These are phyloP conservation scores for Piper longum DNA, from an alignment of 164 flowering plant genomes.

Conservation along the genomic window DNA sequence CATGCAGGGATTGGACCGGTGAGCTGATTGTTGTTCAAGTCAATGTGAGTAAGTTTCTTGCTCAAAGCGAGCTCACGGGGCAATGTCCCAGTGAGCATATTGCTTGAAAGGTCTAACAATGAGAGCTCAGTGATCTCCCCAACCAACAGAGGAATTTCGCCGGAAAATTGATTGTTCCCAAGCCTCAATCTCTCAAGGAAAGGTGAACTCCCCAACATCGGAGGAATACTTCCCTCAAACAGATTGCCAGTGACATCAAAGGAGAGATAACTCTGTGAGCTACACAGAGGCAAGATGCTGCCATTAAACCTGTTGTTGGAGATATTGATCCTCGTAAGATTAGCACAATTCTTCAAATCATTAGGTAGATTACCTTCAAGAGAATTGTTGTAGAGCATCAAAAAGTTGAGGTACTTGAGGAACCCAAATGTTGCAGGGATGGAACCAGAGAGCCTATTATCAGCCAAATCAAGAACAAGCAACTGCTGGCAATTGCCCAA, in stretches of 20 bases:
- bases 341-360: conserved; percentile 28
- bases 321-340: conserved; percentile 72
- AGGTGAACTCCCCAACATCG: conserved; percentile 54
- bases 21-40: conserved; percentile 59
- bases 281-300: conserved; percentile 53
- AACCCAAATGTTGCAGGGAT: conserved; percentile 54
- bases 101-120: conserved; percentile 64
- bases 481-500: conserved; percentile 63
- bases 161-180: conserved; percentile 53
- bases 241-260: conserved; percentile 74
- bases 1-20: conserved; percentile 60
- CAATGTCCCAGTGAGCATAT: conserved; percentile 53
- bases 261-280: conserved; percentile 49
- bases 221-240: conserved; percentile 57
- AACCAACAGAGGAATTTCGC: conserved; percentile 47
- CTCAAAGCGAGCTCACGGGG: conserved; percentile 63
- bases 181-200: conserved; percentile 59
- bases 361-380: conserved; percentile 68
- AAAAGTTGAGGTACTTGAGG: conserved; percentile 37
- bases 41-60: conserved; percentile 64
- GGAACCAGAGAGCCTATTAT: conserved; percentile 53
- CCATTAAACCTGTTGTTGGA: conserved; percentile 75
- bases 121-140: conserved; percentile 47
- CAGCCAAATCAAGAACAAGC: conserved; percentile 67
- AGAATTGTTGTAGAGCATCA: conserved; percentile 92